phyloP scores from a whole-genome alignment of 2,329 filamentous ascomycete genomes.

The Pestalotiopsis sp. region DNA sequence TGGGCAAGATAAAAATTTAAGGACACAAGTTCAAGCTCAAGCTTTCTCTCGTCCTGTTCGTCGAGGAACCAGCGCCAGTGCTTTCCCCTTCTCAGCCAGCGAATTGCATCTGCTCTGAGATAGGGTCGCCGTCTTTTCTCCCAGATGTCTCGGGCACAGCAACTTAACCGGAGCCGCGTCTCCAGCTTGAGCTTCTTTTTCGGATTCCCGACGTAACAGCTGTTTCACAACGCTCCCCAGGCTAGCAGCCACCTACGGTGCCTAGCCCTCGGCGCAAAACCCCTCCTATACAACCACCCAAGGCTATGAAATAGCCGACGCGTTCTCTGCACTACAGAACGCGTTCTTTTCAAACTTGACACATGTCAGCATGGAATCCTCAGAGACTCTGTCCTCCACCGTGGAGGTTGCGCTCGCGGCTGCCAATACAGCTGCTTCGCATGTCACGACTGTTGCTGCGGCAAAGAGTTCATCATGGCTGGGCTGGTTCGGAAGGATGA shows the following conservation, averaged over 20 bases:
- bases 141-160: constrained; percentile 6
- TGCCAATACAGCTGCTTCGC: constrained; percentile 22
- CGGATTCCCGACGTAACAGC: background rate
- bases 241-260: too few species aligned
- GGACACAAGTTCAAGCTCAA: background rate
- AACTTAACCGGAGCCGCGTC: constrained; percentile 4
- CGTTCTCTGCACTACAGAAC: background rate
- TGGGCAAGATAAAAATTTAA: background rate
- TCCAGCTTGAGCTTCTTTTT: constrained; percentile 6
- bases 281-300: background rate
- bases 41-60: background rate
- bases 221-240: background rate
- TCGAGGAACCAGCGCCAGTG: background rate
- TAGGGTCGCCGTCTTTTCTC: background rate
- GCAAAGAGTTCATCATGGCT: constrained; percentile 51
- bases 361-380: constrained; percentile 17
- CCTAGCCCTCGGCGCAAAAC: background rate
- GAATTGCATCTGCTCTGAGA: background rate
- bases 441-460: constrained; percentile 22
- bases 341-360: background rate
- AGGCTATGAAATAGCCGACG: background rate
- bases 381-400: constrained; percentile 24
- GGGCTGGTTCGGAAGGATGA: constrained; percentile 54
- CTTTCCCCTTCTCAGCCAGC: background rate
- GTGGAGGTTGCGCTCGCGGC: constrained; percentile 24